These are phyloP conservation scores for Agaricales sp. DNA, from an alignment of 1,284 basidiomycete species.

Conservation along the genomic window DNA sequence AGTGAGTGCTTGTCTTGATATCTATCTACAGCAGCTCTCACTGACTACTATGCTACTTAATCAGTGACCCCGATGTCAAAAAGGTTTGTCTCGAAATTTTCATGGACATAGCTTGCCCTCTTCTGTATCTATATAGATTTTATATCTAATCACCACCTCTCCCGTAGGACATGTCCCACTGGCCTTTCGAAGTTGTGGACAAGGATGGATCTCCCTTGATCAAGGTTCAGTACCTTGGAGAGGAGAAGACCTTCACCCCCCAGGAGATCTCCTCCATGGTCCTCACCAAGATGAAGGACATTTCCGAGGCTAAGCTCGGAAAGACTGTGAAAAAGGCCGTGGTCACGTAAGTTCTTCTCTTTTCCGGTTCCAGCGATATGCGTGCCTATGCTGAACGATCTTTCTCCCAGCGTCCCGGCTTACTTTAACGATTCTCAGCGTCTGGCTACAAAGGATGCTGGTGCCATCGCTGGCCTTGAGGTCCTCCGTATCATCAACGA, in stretches of 20 bases:
- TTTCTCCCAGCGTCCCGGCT: slow-evolving; percentile 63
- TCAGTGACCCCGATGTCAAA: slow-evolving; percentile 77
- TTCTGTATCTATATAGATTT: background rate
- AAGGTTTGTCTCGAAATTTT: slow-evolving; percentile 36
- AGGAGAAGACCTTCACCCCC: slow-evolving; percentile 93
- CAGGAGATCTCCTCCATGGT: slow-evolving; percentile 99
- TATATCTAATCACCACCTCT: slow-evolving; percentile 8
- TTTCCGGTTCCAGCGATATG: background rate
- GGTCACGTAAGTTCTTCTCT: slow-evolving; percentile 55
- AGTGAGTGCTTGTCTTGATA: slow-evolving; percentile 40
- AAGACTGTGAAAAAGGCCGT: slow-evolving; percentile 94
- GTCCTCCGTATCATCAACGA: slow-evolving; percentile 98
- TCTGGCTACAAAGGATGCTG: slow-evolving; percentile 92
- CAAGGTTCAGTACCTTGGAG: slow-evolving; percentile 88
- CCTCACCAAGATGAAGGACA: slow-evolving; percentile 98
- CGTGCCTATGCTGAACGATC: slow-evolving; percentile 2
- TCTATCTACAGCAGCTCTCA: slow-evolving; percentile 10
- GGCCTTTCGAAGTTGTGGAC: slow-evolving; percentile 91
- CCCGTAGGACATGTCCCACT: slow-evolving; percentile 75
- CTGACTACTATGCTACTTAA: background rate
- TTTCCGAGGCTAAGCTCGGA: slow-evolving; percentile 96
- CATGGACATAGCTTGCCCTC: slow-evolving; percentile 5
- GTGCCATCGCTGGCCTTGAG: slow-evolving; percentile 87
- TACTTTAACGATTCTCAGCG: slow-evolving; percentile 98
- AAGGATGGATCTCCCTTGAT: slow-evolving; percentile 94